Conservation (phyloP, 2,329 filamentous ascomycete species). For the Monosporascus ibericus region DNA sequence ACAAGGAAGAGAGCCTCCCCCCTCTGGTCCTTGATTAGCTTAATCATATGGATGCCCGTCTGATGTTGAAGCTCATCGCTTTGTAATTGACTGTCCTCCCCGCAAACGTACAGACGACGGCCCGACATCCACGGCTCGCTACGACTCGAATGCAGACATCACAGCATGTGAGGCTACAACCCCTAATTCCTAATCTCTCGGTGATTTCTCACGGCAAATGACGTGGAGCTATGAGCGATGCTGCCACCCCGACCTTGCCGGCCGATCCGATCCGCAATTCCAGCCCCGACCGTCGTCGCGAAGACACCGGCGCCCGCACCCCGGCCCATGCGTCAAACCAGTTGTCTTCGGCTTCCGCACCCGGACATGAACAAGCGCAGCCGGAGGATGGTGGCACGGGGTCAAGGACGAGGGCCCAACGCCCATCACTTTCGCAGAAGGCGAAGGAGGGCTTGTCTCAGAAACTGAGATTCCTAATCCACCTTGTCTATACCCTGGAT, state of each 20-base stretch:
- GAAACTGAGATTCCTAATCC: conserved; percentile 55
- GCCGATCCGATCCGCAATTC: conserved; percentile 24
- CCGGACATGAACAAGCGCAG: conserved; percentile 2
- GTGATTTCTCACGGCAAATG: conserved; percentile 28
- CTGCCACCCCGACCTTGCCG: conserved; percentile 36
- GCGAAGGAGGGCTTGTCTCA: conserved; percentile 37
- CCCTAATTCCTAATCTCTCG: conserved; percentile 8
- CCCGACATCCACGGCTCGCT: too few relatives aligned
- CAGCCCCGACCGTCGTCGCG: conserved; percentile 11
- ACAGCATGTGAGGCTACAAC: conserved; percentile 27
- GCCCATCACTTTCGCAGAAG: conserved; percentile 20
- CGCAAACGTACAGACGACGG: too few relatives aligned
- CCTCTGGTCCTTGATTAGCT: too few relatives aligned
- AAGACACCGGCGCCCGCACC: conserved; percentile 14
- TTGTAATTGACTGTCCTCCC: too few relatives aligned
- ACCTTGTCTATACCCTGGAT: conserved; percentile 56
- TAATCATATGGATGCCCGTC: too few relatives aligned
- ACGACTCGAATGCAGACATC: conserved; percentile 14
- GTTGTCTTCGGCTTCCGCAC: too few relatives aligned
- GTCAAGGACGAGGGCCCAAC: conserved; percentile 9
- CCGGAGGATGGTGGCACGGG: conserved; percentile 7
- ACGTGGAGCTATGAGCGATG: conserved; percentile 41
- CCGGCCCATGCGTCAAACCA: too few relatives aligned
- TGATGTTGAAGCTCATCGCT: too few relatives aligned
- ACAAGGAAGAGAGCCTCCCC: too few relatives aligned